These are phyloP conservation scores for Talaromyces verruculosus DNA, from an alignment of 2,329 filamentous ascomycete species.

Conservation along the genomic window DNA sequence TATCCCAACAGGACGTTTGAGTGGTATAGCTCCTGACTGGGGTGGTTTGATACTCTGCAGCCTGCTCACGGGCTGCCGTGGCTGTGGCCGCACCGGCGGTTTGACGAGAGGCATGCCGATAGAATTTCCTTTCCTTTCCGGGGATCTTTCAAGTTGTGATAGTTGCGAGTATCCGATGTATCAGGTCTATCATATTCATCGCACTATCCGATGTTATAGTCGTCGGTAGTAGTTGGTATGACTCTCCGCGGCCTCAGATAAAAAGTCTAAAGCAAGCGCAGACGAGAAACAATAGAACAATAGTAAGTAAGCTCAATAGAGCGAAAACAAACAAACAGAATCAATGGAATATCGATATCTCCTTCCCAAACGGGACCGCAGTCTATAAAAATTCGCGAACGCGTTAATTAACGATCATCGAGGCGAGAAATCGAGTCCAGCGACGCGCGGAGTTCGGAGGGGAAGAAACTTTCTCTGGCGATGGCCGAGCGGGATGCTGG, in stretches of 20 bases:
- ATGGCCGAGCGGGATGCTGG: slow-evolving; percentile 15
- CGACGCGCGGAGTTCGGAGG: slow-evolving; percentile 3
- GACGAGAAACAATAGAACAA: neutral
- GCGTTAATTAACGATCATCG: neutral
- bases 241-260: neutral
- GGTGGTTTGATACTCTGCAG: slow-evolving; percentile 44
- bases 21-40: slow-evolving; percentile 34
- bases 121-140: neutral
- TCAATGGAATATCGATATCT: neutral
- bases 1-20: slow-evolving; percentile 37
- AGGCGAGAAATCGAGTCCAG: neutral
- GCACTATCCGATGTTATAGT: neutral
- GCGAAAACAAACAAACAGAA: neutral
- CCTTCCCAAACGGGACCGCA: neutral
- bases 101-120: slow-evolving; percentile 34
- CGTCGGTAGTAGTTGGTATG: neutral
- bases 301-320: neutral
- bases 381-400: neutral
- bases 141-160: neutral
- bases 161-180: neutral
- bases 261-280: neutral
- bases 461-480: slow-evolving; percentile 3
- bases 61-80: slow-evolving; percentile 36
- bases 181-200: slow-evolving; percentile 3
- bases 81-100: slow-evolving; percentile 33